These are phyloP conservation scores for Penicillium bialowiezense DNA, from an alignment of 495 filamentous ascomycete genomes.

Conservation along the genomic window DNA sequence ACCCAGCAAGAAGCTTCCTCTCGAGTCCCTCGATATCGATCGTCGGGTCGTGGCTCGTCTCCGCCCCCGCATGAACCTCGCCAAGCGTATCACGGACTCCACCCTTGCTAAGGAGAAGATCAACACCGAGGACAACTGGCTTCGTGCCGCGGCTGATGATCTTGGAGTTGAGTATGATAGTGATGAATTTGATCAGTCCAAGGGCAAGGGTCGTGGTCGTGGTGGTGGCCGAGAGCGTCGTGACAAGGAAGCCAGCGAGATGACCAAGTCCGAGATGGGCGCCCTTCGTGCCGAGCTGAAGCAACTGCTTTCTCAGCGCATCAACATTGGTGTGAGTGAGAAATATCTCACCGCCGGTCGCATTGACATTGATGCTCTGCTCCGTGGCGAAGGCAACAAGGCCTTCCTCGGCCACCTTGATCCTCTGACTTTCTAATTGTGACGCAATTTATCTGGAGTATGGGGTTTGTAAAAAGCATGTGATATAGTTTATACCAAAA, in stretches of 20 bases:
- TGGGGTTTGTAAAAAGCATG: conserved; percentile 6
- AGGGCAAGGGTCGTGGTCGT: conserved; percentile 63
- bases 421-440: conserved; percentile 41
- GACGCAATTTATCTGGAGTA: neutral
- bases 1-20: conserved; percentile 55
- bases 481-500: conserved; percentile 12
- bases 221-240: conserved; percentile 68
- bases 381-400: conserved; percentile 58
- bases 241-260: conserved; percentile 63
- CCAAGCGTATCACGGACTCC: conserved; percentile 82
- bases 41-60: conserved; percentile 71
- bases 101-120: conserved; percentile 82
- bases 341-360: conserved; percentile 77
- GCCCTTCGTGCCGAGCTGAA: conserved; percentile 42
- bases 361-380: conserved; percentile 76
- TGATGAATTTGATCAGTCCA: conserved; percentile 69
- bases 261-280: conserved; percentile 69
- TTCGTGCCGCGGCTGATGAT: conserved; percentile 82
- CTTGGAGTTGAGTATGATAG: conserved; percentile 91
- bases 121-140: conserved; percentile 77
- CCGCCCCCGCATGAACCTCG: conserved; percentile 68
- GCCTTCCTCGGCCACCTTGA: conserved; percentile 64
- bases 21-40: conserved; percentile 79
- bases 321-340: conserved; percentile 92
- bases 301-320: conserved; percentile 61